Evolutionary conservation across 805 yeast species (phyloP), one percentile per base, ranked within the genome.

Genomic region (Candida loeiensis): DNA sequence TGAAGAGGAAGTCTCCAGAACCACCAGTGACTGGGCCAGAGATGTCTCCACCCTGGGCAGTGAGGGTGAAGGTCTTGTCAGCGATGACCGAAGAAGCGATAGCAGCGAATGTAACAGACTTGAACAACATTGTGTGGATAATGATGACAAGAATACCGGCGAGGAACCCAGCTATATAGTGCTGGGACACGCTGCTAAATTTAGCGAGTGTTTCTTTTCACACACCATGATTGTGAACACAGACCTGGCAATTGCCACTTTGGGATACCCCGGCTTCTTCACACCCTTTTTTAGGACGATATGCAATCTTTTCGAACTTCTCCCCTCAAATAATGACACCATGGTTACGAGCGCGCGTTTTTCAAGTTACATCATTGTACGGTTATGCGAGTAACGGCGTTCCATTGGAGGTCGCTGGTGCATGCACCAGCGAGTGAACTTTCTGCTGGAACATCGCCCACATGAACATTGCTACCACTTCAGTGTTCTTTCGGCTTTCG

Each of bases 1-100:
- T 13, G 39, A 35, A 16, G 30, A 27, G 37, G 36, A 39, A 29
- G 34, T 20, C 31, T 8, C 41, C 38, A 33, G 30, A 32, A 17
- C 36, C 40, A 25, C 38, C 28, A 22, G 50, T 45, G 29, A 60
- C 61, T 14, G 50, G 44, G 28, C 45, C 34, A 40, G 50, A 42
- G 45, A 59, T 45, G 32, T 44, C 41, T 14, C 35, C 48, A 45
- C 66, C 66, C n/a, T 30, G 18, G 20, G 66, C 66, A 25, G 51
- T 41, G 36, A 63, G 54, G 31, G 46, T 38, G 51, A 61, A 56
- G 34, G 56, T 44, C 43, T 58, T 56, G 54, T 62, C 67, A 35
- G 66, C 67, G 27, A 48, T 45, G 39, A 54, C 57, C 39, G 37
- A 41, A 21, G 61, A 47, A 34, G 61, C 59, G 34, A 59, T 48